Base-by-base conservation (phyloP, 148 eudicot species). In the Silene conica region DNA sequence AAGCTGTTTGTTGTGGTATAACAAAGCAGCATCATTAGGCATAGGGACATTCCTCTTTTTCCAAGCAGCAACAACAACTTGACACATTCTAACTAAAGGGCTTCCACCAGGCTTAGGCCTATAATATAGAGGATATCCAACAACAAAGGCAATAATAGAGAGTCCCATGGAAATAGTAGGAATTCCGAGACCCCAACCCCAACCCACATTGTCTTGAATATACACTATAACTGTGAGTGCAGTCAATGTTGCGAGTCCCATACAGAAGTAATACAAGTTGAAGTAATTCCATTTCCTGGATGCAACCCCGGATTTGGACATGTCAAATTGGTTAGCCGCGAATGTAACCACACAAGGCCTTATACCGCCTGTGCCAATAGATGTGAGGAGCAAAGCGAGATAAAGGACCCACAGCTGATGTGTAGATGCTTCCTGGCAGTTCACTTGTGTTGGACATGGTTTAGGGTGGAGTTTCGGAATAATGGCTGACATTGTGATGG, bases 281-380 rank as follows among this genome's bases (percentile, higher is more conserved):
- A 87, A 87, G 72, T 76, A 82, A 77, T 82, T 90, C 73, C 87
- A 76, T 86, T 90, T 89, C 56, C 89, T 78, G 20, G 83, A 84
- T 54, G 86, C 87, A 31, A 89, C 91, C 48, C 83, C 86, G 14
- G 92, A 83, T 48, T 92, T 82, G 15, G 80, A 83, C 56, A 75
- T 68, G 82, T 92, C 96, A 15, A 92, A 90, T 67, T 92, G 98
- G 63, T 89, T 94, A 0, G 98, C 88, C 3, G 96, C 98, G 26
- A 92, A 92, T 0, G 96, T 94, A 4, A 94, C 92, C 61, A 90
- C 98, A 19, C 92, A 90, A 2, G 98, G 90, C 58, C 92, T 86
- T 74, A 92, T 86, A 55, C 98, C 98, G 1, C 96, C 98, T 5
- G 85, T 94, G 1, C 98, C 98, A 0, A 92, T 63, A 16, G 98